phyloP scores from a whole-genome alignment of 179 eudicot genomes.

The Pouteria campechiana region DNA sequence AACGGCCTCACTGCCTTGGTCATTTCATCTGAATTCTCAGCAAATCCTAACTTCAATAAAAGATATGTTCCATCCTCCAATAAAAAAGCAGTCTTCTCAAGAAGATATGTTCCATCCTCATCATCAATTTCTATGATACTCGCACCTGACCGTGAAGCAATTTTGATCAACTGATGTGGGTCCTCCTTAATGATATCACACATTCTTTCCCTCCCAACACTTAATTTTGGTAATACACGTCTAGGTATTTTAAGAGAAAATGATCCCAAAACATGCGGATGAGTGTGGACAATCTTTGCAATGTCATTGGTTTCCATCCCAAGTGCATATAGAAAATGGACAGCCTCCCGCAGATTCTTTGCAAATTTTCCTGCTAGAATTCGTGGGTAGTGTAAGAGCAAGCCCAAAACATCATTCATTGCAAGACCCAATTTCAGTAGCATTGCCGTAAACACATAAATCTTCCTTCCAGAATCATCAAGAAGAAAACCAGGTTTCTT shows the following conservation, averaged over 20 bases:
- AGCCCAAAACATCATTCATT: slow-evolving; percentile 15
- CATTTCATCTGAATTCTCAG: slow-evolving; percentile 51
- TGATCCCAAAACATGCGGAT: slow-evolving; percentile 17
- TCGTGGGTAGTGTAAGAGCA: slow-evolving; percentile 28
- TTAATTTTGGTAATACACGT: slow-evolving; percentile 21
- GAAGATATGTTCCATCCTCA: slow-evolving; percentile 7
- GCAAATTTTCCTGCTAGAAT: slow-evolving; percentile 25
- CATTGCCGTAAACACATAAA: slow-evolving; percentile 19
- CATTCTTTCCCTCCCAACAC: slow-evolving; percentile 14
- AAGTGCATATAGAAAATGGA: slow-evolving; percentile 30
- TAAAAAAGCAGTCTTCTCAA: slow-evolving; percentile 31
- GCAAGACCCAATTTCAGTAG: slow-evolving; percentile 39
- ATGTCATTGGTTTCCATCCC: slow-evolving; percentile 24
- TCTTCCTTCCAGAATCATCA: slow-evolving; percentile 30
- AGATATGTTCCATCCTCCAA: too few species aligned
- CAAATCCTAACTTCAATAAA: slow-evolving; percentile 28
- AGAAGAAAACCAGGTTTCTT: slow-evolving; percentile 21
- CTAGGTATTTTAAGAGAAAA: slow-evolving; percentile 28
- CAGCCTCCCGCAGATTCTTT: slow-evolving; percentile 24
- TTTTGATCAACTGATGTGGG: slow-evolving; percentile 18
- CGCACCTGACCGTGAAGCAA: slow-evolving; percentile 21
- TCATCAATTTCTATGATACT: background rate
- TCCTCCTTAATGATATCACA: slow-evolving; percentile 26
- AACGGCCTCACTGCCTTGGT: slow-evolving; percentile 38
- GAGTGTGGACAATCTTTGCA: slow-evolving; percentile 19